Conservation (phyloP, 768 basidiomycete species). For the Harrya chromipes region DNA sequence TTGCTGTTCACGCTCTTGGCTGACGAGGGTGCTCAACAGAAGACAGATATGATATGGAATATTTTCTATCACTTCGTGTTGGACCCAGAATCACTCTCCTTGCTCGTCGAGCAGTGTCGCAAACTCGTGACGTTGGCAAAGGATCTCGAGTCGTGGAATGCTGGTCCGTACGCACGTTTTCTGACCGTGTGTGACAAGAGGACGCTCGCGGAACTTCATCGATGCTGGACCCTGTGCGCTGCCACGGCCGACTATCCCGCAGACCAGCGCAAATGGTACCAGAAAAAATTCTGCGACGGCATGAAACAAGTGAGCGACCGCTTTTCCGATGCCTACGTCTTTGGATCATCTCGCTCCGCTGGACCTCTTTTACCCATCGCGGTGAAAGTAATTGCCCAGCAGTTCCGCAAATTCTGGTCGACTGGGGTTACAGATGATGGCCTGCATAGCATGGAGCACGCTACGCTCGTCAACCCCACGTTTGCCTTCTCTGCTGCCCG, state of each 20-base stretch:
- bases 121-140: conserved; percentile 18
- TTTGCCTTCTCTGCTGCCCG: conserved; percentile 25
- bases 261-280: conserved; percentile 10
- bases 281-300: conserved; percentile 19
- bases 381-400: conserved; percentile 2
- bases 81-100: conserved; percentile 20
- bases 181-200: conserved; percentile 20
- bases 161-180: conserved; percentile 27
- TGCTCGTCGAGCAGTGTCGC: conserved; percentile 29
- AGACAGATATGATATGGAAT: conserved; percentile 26
- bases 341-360: conserved; percentile 25
- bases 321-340: not conserved
- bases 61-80: conserved; percentile 30
- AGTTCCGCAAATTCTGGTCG: conserved; percentile 28
- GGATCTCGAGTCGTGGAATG: conserved; percentile 22
- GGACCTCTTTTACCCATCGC: conserved; percentile 22
- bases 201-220: conserved; percentile 24
- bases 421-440: conserved; percentile 27
- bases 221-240: conserved; percentile 20
- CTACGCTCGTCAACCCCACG: conserved; percentile 28
- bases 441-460: conserved; percentile 6
- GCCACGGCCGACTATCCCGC: conserved; percentile 12
- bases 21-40: conserved; percentile 18
- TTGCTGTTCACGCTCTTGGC: conserved; percentile 28
- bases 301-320: conserved; percentile 11